Conservation (phyloP, 2,329 filamentous ascomycete species). For the Aspergillus thermomutatus region DNA sequence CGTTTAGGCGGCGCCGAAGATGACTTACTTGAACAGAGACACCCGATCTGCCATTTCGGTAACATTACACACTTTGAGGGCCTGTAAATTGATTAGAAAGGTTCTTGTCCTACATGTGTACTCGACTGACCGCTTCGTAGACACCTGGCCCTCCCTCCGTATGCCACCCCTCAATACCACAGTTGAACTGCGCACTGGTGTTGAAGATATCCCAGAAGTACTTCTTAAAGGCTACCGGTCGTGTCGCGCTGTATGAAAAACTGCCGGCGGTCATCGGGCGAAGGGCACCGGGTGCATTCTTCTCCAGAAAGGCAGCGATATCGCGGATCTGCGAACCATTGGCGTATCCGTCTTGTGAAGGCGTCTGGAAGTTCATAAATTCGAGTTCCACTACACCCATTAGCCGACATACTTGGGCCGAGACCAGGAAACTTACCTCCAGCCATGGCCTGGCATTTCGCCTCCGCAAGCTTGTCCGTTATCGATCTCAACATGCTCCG, state of each 20-base stretch:
- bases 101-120: neutral
- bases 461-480: constrained; percentile 61
- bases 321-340: constrained; percentile 77
- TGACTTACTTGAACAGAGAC: constrained; percentile 73
- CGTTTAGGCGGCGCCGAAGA: neutral
- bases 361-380: constrained; percentile 51
- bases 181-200: constrained; percentile 70
- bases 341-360: constrained; percentile 39
- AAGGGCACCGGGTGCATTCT: constrained; percentile 67
- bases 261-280: constrained; percentile 85
- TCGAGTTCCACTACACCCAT: constrained; percentile 73
- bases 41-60: constrained; percentile 85
- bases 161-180: constrained; percentile 87
- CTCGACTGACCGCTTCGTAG: constrained; percentile 69
- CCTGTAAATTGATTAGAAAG: constrained; percentile 32
- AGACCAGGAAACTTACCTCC: constrained; percentile 59
- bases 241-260: constrained; percentile 86
- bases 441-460: constrained; percentile 77
- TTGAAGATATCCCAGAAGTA: constrained; percentile 87
- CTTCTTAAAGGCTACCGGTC: constrained; percentile 81
- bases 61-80: constrained; percentile 83
- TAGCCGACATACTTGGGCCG: neutral
- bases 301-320: constrained; percentile 67
- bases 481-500: constrained; percentile 68
- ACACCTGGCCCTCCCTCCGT: constrained; percentile 89